Evolutionary conservation across 192 early-diverging fungal genomes (phyloP).

Genomic region (Linnemannia exigua): DNA sequence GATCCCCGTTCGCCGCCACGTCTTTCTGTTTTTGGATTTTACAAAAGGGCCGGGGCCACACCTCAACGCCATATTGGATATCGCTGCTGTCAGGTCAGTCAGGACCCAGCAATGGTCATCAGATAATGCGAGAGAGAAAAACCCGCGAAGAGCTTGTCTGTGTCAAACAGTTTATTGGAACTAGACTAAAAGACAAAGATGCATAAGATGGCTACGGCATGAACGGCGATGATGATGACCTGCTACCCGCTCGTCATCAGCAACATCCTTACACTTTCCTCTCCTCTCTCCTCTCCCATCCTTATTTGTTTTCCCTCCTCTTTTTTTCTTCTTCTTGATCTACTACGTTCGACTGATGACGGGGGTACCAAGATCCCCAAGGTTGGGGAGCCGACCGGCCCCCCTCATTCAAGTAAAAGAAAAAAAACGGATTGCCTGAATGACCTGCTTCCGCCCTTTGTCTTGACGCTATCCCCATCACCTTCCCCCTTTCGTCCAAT

Average conservation of each 20-base stretch:
- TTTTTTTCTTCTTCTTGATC: constrained; percentile 1
- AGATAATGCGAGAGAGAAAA: not conserved
- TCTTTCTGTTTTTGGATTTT: not conserved
- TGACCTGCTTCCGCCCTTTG: not conserved
- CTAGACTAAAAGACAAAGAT: not conserved
- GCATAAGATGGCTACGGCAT: not conserved
- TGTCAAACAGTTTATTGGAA: not conserved
- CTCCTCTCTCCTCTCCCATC: not conserved
- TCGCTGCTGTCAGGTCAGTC: not conserved
- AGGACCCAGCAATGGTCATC: no score
- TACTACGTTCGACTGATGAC: constrained; percentile 3
- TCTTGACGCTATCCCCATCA: constrained; percentile 7
- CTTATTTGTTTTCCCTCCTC: constrained; percentile 23
- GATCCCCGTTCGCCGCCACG: constrained; percentile 1
- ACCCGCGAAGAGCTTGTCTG: not conserved
- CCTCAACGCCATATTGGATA: not conserved
- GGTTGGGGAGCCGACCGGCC: constrained; percentile 7
- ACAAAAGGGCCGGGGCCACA: not conserved
- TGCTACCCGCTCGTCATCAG: not conserved
- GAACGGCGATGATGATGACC: not conserved
- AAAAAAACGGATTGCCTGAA: constrained; percentile 17
- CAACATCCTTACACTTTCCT: not conserved
- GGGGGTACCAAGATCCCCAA: not conserved
- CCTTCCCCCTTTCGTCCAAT: constrained; percentile 21
- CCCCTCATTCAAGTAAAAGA: not conserved